A percentile compares a stretch with the other conserved stretches of the same genome.
phyloP scores from a whole-genome alignment of 495 filamentous ascomycete genomes.

The Ramalina intermedia region DNA sequence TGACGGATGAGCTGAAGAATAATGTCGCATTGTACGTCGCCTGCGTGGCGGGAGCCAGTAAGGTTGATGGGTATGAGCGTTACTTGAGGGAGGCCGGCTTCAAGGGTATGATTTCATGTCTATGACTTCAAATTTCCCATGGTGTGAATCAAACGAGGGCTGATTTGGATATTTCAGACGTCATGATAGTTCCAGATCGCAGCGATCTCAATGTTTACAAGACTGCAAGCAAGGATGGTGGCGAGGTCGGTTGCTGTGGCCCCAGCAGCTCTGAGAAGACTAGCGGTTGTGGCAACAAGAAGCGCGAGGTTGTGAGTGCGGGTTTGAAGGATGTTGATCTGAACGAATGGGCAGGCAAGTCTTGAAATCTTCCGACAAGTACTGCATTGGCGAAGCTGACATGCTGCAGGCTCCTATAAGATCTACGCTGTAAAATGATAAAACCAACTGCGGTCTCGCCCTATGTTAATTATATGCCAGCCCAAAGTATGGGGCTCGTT shows the following conservation, averaged over 20 bases:
- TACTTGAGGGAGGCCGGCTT: constrained; percentile 43
- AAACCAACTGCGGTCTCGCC: too few relatives aligned
- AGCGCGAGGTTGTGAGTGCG: background rate
- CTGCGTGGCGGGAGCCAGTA: constrained; percentile 45
- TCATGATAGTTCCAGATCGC: constrained; percentile 37
- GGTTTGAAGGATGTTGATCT: constrained; percentile 21
- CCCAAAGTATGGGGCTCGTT: too few relatives aligned
- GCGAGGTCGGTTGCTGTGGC: constrained; percentile 10
- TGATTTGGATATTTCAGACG: constrained; percentile 21
- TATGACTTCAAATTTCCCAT: background rate
- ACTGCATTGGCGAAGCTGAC: constrained; percentile 4
- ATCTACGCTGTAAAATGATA: constrained; percentile 26
- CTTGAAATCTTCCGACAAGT: background rate
- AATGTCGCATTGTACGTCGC: constrained; percentile 42
- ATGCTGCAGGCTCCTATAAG: constrained; percentile 26
- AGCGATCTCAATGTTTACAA: constrained; percentile 47
- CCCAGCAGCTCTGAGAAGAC: background rate
- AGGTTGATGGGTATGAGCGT: constrained; percentile 37
- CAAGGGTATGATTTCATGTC: constrained; percentile 22
- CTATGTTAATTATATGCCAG: too few relatives aligned
- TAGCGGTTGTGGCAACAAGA: background rate
- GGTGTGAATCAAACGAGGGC: too few relatives aligned
- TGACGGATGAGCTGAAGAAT: constrained; percentile 33
- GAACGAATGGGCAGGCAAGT: constrained; percentile 40
- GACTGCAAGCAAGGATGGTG: constrained; percentile 10